phyloP scores from a whole-genome alignment of 257 asterid genomes.

The Echium plantagineum region DNA sequence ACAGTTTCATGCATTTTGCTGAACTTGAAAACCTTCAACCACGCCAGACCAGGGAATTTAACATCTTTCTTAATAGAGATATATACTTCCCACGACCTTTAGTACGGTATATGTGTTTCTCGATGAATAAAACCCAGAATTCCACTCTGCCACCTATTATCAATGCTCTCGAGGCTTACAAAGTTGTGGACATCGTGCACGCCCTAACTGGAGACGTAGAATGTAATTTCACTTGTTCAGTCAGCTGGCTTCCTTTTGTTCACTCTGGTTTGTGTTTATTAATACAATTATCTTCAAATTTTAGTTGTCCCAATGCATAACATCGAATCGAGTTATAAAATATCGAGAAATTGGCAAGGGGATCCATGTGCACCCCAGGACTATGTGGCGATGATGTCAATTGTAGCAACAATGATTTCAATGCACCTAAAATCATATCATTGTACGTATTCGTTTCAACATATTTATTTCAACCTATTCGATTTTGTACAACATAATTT shows the following conservation, averaged over 20 bases:
- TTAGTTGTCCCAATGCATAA: constrained; percentile 18
- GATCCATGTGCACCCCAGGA: constrained; percentile 28
- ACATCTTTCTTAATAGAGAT: constrained; percentile 5
- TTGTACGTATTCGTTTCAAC: constrained; percentile 15
- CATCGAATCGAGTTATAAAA: constrained; percentile 16
- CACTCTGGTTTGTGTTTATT: neutral
- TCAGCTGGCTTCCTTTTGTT: neutral
- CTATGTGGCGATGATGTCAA: constrained; percentile 26
- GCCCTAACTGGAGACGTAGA: constrained; percentile 8
- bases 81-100: neutral
- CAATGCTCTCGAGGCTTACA: constrained; percentile 8
- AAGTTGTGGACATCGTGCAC: neutral
- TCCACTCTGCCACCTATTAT: constrained; percentile 14
- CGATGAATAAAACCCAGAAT: constrained; percentile 4
- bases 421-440: constrained; percentile 16
- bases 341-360: constrained; percentile 35
- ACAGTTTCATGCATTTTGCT: constrained; percentile 9
- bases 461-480: no score
- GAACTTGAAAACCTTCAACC: constrained; percentile 5
- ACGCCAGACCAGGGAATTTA: constrained; percentile 9
- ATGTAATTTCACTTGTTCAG: neutral
- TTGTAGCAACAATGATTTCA: constrained; percentile 16
- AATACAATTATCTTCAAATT: neutral
- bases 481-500: no score
- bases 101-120: neutral